Conservation (phyloP, 2,329 filamentous ascomycete species). For the Thelonectria rubi region DNA sequence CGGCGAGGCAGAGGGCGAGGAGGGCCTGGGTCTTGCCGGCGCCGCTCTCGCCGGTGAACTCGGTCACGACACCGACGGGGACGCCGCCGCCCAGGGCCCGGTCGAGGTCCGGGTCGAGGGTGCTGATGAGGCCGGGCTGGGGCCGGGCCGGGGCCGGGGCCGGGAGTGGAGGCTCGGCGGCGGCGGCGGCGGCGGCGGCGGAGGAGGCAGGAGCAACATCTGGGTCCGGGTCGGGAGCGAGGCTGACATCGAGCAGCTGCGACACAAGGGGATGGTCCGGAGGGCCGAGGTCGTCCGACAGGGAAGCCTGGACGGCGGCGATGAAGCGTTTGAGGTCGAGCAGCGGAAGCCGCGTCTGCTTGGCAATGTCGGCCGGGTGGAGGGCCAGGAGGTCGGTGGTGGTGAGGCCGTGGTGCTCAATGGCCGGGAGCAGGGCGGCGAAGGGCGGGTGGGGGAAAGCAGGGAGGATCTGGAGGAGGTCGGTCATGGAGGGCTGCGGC, state of each 20-base stretch:
- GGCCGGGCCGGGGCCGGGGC: constrained; percentile 5
- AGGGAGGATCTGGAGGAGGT: constrained; percentile 85
- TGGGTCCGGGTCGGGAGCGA: constrained; percentile 7
- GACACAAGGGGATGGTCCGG: constrained; percentile 39
- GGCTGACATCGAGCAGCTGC: neutral
- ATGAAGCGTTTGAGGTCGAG: constrained; percentile 81
- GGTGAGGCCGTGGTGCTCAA: constrained; percentile 81
- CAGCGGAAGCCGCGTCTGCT: constrained; percentile 82
- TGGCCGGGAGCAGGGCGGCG: constrained; percentile 77
- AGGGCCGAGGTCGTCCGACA: constrained; percentile 68
- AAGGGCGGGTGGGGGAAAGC: constrained; percentile 77
- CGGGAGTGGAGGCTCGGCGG: constrained; percentile 12
- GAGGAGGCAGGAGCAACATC: constrained; percentile 3
- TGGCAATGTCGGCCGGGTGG: constrained; percentile 83
- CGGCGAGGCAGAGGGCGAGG: constrained; percentile 82
- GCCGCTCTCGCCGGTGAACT: constrained; percentile 92
- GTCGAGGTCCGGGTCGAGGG: constrained; percentile 80
- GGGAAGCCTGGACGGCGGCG: constrained; percentile 69
- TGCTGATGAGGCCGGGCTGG: constrained; percentile 68
- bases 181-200: no score
- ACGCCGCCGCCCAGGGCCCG: constrained; percentile 78
- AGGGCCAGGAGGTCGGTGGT: constrained; percentile 87
- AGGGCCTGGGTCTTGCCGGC: constrained; percentile 96
- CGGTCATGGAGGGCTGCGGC: constrained; percentile 71
- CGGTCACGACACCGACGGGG: constrained; percentile 81